phyloP scores from a whole-genome alignment of 768 basidiomycete species.

The Suillus bovinus region DNA sequence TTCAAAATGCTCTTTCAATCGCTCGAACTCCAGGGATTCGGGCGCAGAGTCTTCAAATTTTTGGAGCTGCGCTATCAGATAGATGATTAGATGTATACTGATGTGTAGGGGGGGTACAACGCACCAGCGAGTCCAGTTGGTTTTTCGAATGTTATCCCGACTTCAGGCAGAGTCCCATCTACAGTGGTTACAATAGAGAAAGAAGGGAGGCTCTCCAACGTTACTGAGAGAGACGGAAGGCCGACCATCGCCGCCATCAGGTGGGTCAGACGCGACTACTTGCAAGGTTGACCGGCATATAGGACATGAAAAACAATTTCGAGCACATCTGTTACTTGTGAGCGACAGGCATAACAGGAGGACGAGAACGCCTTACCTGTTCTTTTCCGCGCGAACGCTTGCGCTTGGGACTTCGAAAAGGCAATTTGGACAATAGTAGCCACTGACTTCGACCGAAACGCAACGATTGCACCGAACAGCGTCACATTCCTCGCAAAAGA shows the following conservation, averaged over 20 bases:
- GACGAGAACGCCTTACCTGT: constrained; percentile 55
- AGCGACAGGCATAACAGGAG: neutral
- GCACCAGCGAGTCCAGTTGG: constrained; percentile 92
- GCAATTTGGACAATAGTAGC: constrained; percentile 98
- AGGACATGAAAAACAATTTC: constrained; percentile 97
- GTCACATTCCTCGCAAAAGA: constrained; percentile 99
- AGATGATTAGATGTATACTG: constrained; percentile 7
- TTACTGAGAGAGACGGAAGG: constrained; percentile 53
- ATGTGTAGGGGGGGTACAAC: constrained; percentile 21
- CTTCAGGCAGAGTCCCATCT: constrained; percentile 93
- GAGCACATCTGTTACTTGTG: constrained; percentile 72
- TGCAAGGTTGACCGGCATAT: constrained; percentile 88
- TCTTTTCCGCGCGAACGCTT: constrained; percentile 97
- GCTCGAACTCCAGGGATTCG: constrained; percentile 88
- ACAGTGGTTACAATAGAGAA: constrained; percentile 89
- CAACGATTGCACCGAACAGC: constrained; percentile 92
- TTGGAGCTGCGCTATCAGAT: constrained; percentile 79
- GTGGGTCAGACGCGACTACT: constrained; percentile 87
- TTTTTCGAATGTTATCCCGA: constrained; percentile 94
- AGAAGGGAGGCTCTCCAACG: constrained; percentile 85
- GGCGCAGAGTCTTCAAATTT: constrained; percentile 85
- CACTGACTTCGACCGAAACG: constrained; percentile 90
- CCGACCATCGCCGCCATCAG: constrained; percentile 57
- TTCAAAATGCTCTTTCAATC: constrained; percentile 96
- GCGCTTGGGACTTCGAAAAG: constrained; percentile 98